Evolutionary conservation across 2,329 filamentous ascomycete genomes (phyloP).

Genomic region (Ophiostoma sp.): DNA sequence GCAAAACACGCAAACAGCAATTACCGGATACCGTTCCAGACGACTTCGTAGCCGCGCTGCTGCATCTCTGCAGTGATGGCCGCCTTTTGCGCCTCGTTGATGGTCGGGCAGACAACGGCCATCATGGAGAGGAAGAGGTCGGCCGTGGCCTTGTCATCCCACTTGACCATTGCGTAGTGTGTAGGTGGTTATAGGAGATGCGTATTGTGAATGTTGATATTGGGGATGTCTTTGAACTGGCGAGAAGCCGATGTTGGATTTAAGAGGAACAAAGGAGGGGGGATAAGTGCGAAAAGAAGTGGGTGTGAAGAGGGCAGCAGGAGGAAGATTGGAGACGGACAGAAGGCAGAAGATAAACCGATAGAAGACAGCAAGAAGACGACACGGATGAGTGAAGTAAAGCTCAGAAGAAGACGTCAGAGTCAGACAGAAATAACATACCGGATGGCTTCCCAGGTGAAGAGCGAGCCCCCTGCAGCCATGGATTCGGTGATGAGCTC

Average conservation of each 20-base stretch:
- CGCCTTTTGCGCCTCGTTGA: constrained; percentile 30
- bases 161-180: constrained; percentile 27
- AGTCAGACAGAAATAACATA: not conserved
- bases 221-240: not conserved
- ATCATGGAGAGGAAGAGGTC: constrained; percentile 33
- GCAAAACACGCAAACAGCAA: constrained; percentile 13
- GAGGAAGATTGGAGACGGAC: not conserved
- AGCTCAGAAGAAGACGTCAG: not conserved
- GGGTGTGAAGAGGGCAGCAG: not conserved
- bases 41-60: constrained; percentile 29
- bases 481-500: not conserved
- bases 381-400: not conserved
- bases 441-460: not conserved
- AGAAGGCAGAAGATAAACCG: not conserved
- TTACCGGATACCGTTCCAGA: constrained; percentile 38
- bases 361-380: not conserved
- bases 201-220: not conserved
- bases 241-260: not conserved
- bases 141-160: constrained; percentile 31
- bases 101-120: constrained; percentile 22
- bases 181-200: not conserved
- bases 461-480: not conserved
- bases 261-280: not conserved
- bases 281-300: not conserved
- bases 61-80: constrained; percentile 29